Percentiles rank a stretch among this genome's conserved stretches.
These are phyloP conservation scores for Ocimum tenuiflorum DNA, from an alignment of 257 asterid species.

Conservation along the genomic window DNA sequence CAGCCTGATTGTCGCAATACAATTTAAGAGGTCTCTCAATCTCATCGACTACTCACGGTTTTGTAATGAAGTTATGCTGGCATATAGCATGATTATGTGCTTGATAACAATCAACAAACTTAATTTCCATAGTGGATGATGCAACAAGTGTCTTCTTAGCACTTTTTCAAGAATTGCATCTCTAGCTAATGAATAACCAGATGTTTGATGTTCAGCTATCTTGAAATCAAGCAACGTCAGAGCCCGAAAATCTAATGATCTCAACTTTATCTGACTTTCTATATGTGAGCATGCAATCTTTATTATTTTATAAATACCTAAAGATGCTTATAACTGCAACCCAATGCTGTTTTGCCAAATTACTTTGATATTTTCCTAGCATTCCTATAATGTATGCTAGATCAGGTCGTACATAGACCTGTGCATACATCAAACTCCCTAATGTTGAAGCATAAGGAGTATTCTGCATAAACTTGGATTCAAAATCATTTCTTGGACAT, in stretches of 20 bases:
- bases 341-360: neutral
- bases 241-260: neutral
- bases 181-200: neutral
- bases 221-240: neutral
- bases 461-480: neutral
- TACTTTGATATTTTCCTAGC: neutral
- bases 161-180: constrained; percentile 13
- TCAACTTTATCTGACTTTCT: neutral
- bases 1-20: neutral
- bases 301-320: neutral
- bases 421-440: neutral
- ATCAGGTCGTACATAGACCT: neutral
- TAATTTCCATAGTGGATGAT: neutral
- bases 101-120: neutral
- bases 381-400: neutral
- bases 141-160: neutral
- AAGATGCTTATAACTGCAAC: neutral
- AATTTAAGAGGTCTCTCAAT: too few relatives aligned
- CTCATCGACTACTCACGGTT: neutral
- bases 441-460: neutral
- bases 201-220: neutral
- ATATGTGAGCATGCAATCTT: neutral
- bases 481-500: neutral
- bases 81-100: neutral
- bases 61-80: neutral